Percentiles rank a stretch among this genome's conserved stretches.
Evolutionary conservation across 495 filamentous ascomycete species (phyloP).

Genomic region (Talaromyces adpressus): DNA sequence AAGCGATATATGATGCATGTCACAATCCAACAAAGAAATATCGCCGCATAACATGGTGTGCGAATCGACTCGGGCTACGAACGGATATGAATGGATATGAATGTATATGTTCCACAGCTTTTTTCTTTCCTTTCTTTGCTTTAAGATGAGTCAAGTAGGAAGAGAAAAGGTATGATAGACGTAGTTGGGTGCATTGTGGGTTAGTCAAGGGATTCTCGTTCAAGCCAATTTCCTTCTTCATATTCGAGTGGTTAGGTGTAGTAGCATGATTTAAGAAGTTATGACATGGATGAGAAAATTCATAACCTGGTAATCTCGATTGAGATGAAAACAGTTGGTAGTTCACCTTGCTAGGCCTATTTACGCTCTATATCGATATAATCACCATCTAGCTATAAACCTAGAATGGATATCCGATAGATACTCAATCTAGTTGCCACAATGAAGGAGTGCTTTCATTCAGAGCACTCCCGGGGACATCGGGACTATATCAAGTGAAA

Average conservation of each 20-base stretch:
- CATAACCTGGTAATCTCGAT: no score
- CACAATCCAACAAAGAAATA: neutral
- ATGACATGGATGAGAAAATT: neutral
- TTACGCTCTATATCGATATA: no score
- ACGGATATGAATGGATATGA: neutral
- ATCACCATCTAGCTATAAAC: no score
- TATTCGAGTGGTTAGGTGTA: neutral
- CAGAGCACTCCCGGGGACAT: no score
- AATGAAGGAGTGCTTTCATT: no score
- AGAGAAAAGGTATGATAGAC: neutral
- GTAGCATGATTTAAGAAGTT: neutral
- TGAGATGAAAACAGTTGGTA: no score
- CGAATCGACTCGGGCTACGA: neutral
- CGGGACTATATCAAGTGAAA: constrained; percentile 4
- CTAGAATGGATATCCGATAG: no score
- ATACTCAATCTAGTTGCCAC: no score
- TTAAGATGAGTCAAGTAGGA: neutral
- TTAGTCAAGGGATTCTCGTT: neutral
- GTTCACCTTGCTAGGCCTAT: no score
- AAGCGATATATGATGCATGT: constrained; percentile 1
- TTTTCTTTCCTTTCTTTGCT: neutral
- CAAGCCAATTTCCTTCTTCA: neutral
- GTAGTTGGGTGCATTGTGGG: neutral
- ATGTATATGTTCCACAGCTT: neutral
- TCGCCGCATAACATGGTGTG: neutral